Base-by-base conservation (phyloP, 805 yeast genomes). In the Wickerhamiella alocasiicola region DNA sequence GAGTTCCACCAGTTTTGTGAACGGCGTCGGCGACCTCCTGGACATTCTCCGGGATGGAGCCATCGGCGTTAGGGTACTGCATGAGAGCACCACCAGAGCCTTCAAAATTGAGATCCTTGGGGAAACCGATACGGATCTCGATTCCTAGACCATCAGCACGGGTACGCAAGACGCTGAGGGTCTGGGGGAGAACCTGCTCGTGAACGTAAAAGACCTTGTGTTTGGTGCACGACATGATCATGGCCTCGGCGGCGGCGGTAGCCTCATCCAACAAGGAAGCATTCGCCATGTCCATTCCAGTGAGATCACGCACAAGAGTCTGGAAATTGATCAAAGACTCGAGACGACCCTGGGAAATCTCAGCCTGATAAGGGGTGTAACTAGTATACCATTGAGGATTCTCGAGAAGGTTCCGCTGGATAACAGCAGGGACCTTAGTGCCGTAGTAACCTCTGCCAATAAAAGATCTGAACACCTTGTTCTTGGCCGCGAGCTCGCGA, bases 321-420 rank as follows among this genome's bases (percentile, higher is more conserved):
- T 91, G 98, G 64, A 72, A 91, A 62, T 91, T 91, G 47, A 91
- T 66, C 47, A 91, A 66, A 17, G 91, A 76, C 63, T 88, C 95
- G 52, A 91, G 70, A 53, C 98, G 76, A 41, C 98, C 98, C 63
- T 91, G 98, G 1, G 95, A 81, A 44, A 91, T 87, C 60, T 91
- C 98, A 1, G 98, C 95, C 65, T 91, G 98, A 61, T 91, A 91
- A 26, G 98, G 98, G 18, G 98, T 91, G 60, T 91, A 91, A 1
- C 96, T 84, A 16, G 98, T 91, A 67, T 91, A 91, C 98, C 98
- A 91, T 57, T 85, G 95, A 5, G 98, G 98, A 46, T 79, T 75
- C 61, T 91, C 98, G 43, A 91, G 65, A 44, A 91, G 62, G 55
- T 91, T 91, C 58, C 98, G 76, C 65, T 83, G 93, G 51, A 91